A percentile compares a stretch with the other conserved stretches of the same genome.
Conservation (phyloP, 108 stramenopile genomes). For the Bacterosira constricta region DNA sequence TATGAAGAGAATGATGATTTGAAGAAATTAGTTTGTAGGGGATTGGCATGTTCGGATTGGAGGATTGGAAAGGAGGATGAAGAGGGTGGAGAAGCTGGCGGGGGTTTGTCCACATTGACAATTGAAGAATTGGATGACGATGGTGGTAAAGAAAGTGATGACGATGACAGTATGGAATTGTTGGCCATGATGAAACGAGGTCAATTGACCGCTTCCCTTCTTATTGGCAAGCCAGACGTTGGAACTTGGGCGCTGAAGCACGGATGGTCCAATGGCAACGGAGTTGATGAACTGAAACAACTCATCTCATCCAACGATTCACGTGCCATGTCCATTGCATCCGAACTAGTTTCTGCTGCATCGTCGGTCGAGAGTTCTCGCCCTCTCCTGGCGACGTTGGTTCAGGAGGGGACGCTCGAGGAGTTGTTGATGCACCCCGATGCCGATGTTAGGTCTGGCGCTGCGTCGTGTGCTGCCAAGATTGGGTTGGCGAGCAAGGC, state of each 20-base stretch:
- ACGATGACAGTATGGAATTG: conserved; percentile 45
- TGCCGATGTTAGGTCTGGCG: conserved; percentile 79
- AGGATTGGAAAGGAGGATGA: conserved; percentile 30
- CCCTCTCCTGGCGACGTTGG: conserved; percentile 54
- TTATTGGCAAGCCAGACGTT: conserved; percentile 65
- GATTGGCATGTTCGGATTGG: conserved; percentile 50
- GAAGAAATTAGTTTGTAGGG: conserved; percentile 51
- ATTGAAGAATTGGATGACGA: conserved; percentile 76
- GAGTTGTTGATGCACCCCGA: conserved; percentile 59
- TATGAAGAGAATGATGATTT: conserved; percentile 60
- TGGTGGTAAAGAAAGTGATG: conserved; percentile 53
- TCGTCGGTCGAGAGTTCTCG: conserved; percentile 72
- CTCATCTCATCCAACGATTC: conserved; percentile 65
- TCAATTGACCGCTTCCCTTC: conserved; percentile 62
- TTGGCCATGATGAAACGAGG: conserved; percentile 64
- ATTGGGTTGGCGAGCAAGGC: conserved; percentile 76
- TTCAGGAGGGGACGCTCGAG: conserved; percentile 62
- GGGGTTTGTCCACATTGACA: conserved; percentile 27
- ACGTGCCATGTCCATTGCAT: conserved; percentile 79
- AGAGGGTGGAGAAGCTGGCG: conserved; percentile 28
- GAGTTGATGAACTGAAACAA: conserved; percentile 43
- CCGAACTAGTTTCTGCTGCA: conserved; percentile 77
- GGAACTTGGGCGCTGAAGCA: conserved; percentile 78
- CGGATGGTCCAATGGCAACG: conserved; percentile 59
- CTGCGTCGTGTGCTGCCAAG: conserved; percentile 85